Percentiles rank a stretch among this genome's conserved stretches.
phyloP scores from a whole-genome alignment of 352 stramenopile species.

The Phytophthora nicotianae region DNA sequence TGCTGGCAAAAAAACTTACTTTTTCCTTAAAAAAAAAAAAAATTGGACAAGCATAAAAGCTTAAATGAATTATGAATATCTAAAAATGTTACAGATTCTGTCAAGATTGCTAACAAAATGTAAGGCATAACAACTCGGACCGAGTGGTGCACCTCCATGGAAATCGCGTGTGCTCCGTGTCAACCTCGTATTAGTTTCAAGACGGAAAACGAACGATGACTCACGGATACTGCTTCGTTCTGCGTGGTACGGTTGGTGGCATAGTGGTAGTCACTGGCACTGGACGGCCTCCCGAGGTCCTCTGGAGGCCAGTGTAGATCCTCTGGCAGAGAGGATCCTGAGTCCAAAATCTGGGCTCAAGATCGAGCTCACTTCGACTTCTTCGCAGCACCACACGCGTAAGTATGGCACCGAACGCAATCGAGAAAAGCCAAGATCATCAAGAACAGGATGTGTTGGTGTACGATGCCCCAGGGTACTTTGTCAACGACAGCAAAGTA shows the following conservation, averaged over 20 bases:
- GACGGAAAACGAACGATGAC: slow-evolving; percentile 1
- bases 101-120: too few species aligned
- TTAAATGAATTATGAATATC: too few species aligned
- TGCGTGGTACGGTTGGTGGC: slow-evolving; percentile 11
- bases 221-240: slow-evolving; percentile 8
- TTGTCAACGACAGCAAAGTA: slow-evolving; percentile 29
- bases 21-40: background rate
- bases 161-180: background rate
- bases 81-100: too few species aligned
- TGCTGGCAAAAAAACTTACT: background rate
- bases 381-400: slow-evolving; percentile 1
- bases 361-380: slow-evolving; percentile 7
- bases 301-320: slow-evolving; percentile 7
- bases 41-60: too few species aligned
- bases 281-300: too few species aligned
- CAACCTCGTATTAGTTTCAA: slow-evolving; percentile 6
- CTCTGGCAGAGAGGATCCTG: background rate
- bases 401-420: slow-evolving; percentile 22
- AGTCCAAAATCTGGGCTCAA: background rate
- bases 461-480: slow-evolving; percentile 42
- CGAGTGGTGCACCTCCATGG: background rate
- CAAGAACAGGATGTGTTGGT: slow-evolving; percentile 22
- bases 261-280: slow-evolving; percentile 22
- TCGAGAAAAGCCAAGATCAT: background rate
- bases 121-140: too few species aligned